Evolutionary conservation across 78 protist genomes (phyloP).

Genomic region (Tieghemostelium lacteum): DNA sequence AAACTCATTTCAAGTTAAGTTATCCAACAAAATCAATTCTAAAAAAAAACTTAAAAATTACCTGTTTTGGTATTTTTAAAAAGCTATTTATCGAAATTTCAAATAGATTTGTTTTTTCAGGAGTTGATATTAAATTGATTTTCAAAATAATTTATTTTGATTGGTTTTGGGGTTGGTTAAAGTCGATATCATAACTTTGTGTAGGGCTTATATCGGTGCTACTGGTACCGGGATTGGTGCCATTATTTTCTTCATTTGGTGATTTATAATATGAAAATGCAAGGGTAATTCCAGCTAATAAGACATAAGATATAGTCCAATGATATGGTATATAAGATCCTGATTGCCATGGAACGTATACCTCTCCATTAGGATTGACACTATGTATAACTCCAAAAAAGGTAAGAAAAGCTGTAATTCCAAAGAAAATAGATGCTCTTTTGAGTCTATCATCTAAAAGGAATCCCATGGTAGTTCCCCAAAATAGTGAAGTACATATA

Average conservation of each 20-base stretch:
- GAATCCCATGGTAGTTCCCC: conserved; percentile 65
- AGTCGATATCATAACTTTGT: no score
- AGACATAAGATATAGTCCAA: conserved; percentile 36
- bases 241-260: no score
- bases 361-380: conserved; percentile 73
- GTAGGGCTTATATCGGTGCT: no score
- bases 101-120: background rate
- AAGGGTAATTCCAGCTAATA: conserved; percentile 37
- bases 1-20: background rate
- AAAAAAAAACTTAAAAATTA: background rate
- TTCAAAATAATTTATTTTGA: background rate
- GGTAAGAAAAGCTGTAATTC: conserved; percentile 18
- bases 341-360: conserved; percentile 55
- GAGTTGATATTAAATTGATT: background rate
- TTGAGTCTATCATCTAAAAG: conserved; percentile 18
- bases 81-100: background rate
- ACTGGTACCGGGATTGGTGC: no score
- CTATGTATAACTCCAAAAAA: conserved; percentile 73
- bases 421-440: conserved; percentile 46
- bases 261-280: conserved; percentile 15
- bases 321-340: conserved; percentile 56
- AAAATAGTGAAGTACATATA: conserved; percentile 46
- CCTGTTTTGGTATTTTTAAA: background rate
- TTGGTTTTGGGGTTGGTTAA: conserved; percentile 1
- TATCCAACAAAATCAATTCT: no score